Percentiles rank a stretch among this genome's conserved stretches.
phyloP scores from a whole-genome alignment of 1,139 yeast genomes.

The Hansenula sp. region DNA sequence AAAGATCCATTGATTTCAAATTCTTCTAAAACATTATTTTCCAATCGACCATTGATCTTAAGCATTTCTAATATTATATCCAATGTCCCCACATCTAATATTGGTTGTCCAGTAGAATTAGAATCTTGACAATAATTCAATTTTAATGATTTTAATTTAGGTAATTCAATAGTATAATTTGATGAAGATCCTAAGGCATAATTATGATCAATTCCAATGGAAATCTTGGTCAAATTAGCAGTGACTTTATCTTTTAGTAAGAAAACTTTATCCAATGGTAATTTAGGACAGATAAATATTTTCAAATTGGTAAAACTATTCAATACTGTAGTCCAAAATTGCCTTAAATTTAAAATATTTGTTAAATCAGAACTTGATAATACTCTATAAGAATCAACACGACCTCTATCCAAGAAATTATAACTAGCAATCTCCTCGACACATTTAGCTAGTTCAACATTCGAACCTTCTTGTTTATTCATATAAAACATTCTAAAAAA shows the following conservation, averaged over 20 bases:
- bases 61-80: background rate
- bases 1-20: conserved; percentile 18
- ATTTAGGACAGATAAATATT: conserved; percentile 12
- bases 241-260: conserved; percentile 4
- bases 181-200: background rate
- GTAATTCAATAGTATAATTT: conserved; percentile 1
- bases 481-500: conserved; percentile 14
- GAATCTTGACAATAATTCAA: background rate
- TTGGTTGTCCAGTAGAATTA: too few species aligned
- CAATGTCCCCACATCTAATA: background rate
- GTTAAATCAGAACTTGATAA: conserved; percentile 10
- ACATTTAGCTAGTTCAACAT: conserved; percentile 6
- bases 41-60: background rate
- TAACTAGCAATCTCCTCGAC: conserved; percentile 17
- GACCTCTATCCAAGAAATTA: conserved; percentile 19
- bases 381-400: conserved; percentile 14
- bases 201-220: conserved; percentile 10
- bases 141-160: conserved; percentile 4
- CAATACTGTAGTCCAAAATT: conserved; percentile 18
- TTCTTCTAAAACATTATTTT: conserved; percentile 5
- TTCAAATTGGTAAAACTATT: conserved; percentile 12
- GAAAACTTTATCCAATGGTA: conserved; percentile 14
- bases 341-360: conserved; percentile 15
- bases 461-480: conserved; percentile 1
- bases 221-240: conserved; percentile 5